Evolutionary conservation across 495 filamentous ascomycete species (phyloP).

Genomic region (Coniosporium apollinis): DNA sequence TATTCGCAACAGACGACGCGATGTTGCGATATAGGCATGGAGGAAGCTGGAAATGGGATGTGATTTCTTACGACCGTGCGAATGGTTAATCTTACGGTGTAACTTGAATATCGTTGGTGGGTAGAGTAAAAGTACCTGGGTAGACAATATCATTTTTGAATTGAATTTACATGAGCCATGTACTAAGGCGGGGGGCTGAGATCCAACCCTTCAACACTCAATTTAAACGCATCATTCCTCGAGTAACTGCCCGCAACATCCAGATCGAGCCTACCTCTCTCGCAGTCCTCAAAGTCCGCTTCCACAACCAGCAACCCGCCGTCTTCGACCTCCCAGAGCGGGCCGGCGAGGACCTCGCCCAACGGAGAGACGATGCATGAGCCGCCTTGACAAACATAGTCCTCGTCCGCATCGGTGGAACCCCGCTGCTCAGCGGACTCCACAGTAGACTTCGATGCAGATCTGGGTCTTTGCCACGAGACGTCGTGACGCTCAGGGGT

Average conservation of each 20-base stretch:
- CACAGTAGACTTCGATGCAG: neutral
- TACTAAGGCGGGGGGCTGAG: slow-evolving; percentile 54
- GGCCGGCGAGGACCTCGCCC: slow-evolving; percentile 61
- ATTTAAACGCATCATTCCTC: slow-evolving; percentile 65
- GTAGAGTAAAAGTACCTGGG: too few species aligned
- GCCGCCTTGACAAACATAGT: slow-evolving; percentile 52
- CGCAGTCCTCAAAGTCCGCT: slow-evolving; percentile 48
- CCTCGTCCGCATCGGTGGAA: slow-evolving; percentile 13
- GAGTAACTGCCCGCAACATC: slow-evolving; percentile 69
- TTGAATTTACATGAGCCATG: too few species aligned
- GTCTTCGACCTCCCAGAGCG: slow-evolving; percentile 69
- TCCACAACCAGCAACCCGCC: slow-evolving; percentile 31
- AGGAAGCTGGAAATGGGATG: too few species aligned
- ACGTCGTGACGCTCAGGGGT: slow-evolving; percentile 2
- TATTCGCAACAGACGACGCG: too few species aligned
- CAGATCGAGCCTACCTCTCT: slow-evolving; percentile 41
- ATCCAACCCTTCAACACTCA: slow-evolving; percentile 60
- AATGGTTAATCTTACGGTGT: too few species aligned
- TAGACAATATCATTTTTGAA: too few species aligned
- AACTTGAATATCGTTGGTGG: too few species aligned
- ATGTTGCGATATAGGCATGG: too few species aligned
- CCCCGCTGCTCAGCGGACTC: neutral
- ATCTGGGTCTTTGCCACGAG: neutral
- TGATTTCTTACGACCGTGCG: too few species aligned
- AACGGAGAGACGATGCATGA: slow-evolving; percentile 67